These are phyloP conservation scores for Geranium incanum DNA, from an alignment of 441 rosid genomes.

Conservation along the genomic window DNA sequence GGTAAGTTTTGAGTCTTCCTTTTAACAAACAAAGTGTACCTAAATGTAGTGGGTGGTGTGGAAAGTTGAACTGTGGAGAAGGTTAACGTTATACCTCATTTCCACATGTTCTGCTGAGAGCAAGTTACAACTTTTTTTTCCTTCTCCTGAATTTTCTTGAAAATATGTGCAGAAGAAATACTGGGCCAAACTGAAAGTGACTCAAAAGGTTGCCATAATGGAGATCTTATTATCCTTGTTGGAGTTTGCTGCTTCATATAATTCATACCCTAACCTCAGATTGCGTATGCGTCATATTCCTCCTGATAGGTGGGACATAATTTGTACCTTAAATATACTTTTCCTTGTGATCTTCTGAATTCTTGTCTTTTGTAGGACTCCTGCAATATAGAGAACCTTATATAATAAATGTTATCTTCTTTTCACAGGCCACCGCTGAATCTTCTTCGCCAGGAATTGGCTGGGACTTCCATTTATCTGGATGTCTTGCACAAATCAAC, in stretches of 20 bases:
- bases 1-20: background rate
- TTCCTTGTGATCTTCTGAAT: background rate
- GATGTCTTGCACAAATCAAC: slow-evolving; percentile 88
- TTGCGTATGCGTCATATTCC: slow-evolving; percentile 77
- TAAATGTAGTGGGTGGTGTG: background rate
- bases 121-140: slow-evolving; percentile 6
- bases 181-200: slow-evolving; percentile 74
- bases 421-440: slow-evolving; percentile 80
- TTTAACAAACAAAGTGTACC: background rate
- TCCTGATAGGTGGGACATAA: slow-evolving; percentile 57
- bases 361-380: background rate
- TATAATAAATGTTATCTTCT: slow-evolving; percentile 16
- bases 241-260: slow-evolving; percentile 90
- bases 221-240: slow-evolving; percentile 76
- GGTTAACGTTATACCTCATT: background rate
- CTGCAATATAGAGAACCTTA: background rate
- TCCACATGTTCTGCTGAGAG: background rate
- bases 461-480: slow-evolving; percentile 77
- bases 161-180: slow-evolving; percentile 63
- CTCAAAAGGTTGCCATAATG: slow-evolving; percentile 84
- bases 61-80: background rate
- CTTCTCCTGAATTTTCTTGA: slow-evolving; percentile 2
- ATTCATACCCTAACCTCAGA: slow-evolving; percentile 85
- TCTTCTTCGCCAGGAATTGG: slow-evolving; percentile 91
- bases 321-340: slow-evolving; percentile 5